These are phyloP conservation scores for Hygrophorus russula DNA, from an alignment of 768 basidiomycete species.

Conservation along the genomic window DNA sequence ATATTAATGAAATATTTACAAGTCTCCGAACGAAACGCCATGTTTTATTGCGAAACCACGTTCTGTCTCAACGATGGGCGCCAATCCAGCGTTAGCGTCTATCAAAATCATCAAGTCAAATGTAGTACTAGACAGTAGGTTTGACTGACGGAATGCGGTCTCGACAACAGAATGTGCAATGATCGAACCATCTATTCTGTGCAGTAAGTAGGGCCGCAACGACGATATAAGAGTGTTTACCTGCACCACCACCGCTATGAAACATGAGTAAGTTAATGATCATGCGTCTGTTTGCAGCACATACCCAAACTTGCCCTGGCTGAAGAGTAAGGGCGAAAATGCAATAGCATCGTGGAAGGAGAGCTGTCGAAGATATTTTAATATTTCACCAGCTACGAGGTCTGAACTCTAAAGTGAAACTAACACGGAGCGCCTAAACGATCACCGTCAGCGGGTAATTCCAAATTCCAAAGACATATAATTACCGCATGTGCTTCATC, in stretches of 20 bases:
- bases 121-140: not conserved
- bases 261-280: too few species aligned
- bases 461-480: not conserved
- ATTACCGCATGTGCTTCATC: constrained; percentile 17
- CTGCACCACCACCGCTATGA: too few species aligned
- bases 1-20: too few species aligned
- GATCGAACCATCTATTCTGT: constrained; percentile 14
- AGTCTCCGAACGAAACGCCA: constrained; percentile 24
- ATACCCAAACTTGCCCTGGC: too few species aligned
- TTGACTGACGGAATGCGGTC: constrained; percentile 11
- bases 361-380: too few species aligned
- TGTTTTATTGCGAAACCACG: constrained; percentile 18
- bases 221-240: too few species aligned
- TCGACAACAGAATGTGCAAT: constrained; percentile 16
- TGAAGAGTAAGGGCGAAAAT: too few species aligned
- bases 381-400: too few species aligned
- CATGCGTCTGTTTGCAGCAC: too few species aligned
- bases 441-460: not conserved
- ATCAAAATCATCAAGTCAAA: not conserved
- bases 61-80: constrained; percentile 22
- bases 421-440: too few species aligned
- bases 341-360: too few species aligned
- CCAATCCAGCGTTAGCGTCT: constrained; percentile 17
- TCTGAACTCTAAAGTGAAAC: too few species aligned
- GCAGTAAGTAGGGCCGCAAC: not conserved